These are phyloP conservation scores for Neotropicomus parvogracilis DNA, from an alignment of 1,284 basidiomycete species.

Conservation along the genomic window DNA sequence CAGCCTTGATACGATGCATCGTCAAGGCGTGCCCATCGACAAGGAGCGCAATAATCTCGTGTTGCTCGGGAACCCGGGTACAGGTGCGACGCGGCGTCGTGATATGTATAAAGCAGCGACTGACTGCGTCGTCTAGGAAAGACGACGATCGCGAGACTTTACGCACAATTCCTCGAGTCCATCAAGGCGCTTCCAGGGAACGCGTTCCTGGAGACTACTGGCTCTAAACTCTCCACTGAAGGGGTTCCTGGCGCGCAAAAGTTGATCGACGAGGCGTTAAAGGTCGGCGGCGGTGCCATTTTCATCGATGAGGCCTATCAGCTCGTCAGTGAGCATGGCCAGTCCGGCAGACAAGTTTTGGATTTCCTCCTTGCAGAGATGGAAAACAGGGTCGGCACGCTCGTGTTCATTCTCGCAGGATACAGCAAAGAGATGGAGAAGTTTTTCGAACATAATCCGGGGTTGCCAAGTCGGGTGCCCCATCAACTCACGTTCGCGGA, in stretches of 20 bases:
- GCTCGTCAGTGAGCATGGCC: slow-evolving; percentile 45
- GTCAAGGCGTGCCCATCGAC: slow-evolving; percentile 46
- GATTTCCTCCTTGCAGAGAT: slow-evolving; percentile 69
- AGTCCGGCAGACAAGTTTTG: slow-evolving; percentile 51
- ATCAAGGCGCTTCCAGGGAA: slow-evolving; percentile 51
- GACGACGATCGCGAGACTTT: slow-evolving; percentile 63
- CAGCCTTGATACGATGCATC: slow-evolving; percentile 45
- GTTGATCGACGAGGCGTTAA: slow-evolving; percentile 44
- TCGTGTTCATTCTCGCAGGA: slow-evolving; percentile 69
- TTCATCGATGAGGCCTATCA: slow-evolving; percentile 72
- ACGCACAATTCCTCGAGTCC: slow-evolving; percentile 57
- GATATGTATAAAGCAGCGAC: background rate
- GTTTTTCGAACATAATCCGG: slow-evolving; percentile 72
- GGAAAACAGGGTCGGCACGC: slow-evolving; percentile 60
- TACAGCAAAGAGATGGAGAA: slow-evolving; percentile 69
- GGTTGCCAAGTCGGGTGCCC: slow-evolving; percentile 60
- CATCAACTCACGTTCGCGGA: slow-evolving; percentile 57
- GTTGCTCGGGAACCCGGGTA: slow-evolving; percentile 63
- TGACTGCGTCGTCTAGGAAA: slow-evolving; percentile 45
- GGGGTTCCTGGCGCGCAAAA: slow-evolving; percentile 52
- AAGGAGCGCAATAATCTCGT: slow-evolving; percentile 53
- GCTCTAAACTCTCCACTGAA: slow-evolving; percentile 53
- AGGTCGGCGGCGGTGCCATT: slow-evolving; percentile 56
- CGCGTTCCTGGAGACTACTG: slow-evolving; percentile 58
- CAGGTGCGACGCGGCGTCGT: slow-evolving; percentile 38